Conservation (phyloP, 2,329 filamentous ascomycete genomes). For the Cercospora sp. region DNA sequence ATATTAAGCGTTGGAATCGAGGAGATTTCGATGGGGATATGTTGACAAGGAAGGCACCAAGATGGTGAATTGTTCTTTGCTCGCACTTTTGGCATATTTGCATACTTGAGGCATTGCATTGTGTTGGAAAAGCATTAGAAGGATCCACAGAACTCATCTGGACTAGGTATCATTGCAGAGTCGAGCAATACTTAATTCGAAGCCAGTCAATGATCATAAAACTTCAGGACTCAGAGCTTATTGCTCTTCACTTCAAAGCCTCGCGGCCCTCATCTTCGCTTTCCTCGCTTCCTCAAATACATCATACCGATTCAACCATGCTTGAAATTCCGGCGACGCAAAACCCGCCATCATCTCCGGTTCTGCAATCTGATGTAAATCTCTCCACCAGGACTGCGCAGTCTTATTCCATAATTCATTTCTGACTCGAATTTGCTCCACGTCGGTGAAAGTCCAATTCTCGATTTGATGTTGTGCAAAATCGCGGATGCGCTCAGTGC, state of each 20-base stretch:
- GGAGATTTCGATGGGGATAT: constrained; percentile 38
- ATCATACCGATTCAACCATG: constrained; percentile 16
- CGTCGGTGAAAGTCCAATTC: constrained; percentile 8
- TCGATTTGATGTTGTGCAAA: constrained; percentile 7
- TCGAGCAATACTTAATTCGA: not conserved
- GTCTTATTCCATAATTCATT: constrained; percentile 12
- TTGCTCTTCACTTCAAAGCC: too few relatives aligned
- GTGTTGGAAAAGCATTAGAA: not conserved
- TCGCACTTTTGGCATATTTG: not conserved
- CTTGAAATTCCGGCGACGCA: constrained; percentile 5
- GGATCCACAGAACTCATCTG: not conserved
- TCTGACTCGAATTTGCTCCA: not conserved
- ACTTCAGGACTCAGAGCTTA: too few relatives aligned
- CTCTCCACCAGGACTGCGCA: constrained; percentile 5
- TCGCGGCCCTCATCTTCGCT: not conserved
- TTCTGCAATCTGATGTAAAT: not conserved
- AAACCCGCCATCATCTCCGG: constrained; percentile 6
- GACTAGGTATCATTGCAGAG: not conserved
- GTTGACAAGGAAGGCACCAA: constrained; percentile 33
- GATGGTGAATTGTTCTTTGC: constrained; percentile 31
- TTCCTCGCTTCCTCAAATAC: constrained; percentile 14
- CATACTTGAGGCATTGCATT: not conserved
- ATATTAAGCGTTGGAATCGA: constrained; percentile 39
- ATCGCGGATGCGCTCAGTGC: constrained; percentile 5
- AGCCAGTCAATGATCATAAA: too few relatives aligned